Evolutionary conservation across 2,329 filamentous ascomycete species (phyloP), one percentile per base, ranked within the genome.

Genomic region (Stachybotrys echinatus): DNA sequence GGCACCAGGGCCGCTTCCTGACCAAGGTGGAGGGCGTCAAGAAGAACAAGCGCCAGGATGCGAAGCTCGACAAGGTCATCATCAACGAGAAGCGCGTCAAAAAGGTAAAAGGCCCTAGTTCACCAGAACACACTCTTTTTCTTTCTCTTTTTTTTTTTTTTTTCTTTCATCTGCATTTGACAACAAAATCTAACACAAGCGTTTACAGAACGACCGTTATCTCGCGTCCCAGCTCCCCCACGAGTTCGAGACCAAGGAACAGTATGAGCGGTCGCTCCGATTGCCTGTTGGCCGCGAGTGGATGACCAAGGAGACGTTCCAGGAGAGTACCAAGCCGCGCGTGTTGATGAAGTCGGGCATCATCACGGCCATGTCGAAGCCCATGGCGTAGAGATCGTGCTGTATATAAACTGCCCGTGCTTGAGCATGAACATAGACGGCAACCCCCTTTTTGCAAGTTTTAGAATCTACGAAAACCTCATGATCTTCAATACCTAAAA

Each of bases 231-330:
- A 84, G 60, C 75, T 99, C 47, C 94, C 94, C 46, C 89, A 95
- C 70, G 85, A 85, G n/a, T 97, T 91, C 68, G 92, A 96, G 75
- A 89, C 81, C 23, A 80, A 79, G 58, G 80, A 88, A 63, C 91
- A 96, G 74, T 97, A 97, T 71, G 94, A 99, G 75, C 77, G 92
- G 47, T 88, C 87, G 55, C 74, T 97, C 51, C 79, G 92, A 42
- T 72, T 96, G 57, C 94, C 94, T 2, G 83, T 97, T 53, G 94
- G 94, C 2, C 89, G 88, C 17, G 92, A 99, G 70, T 99, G 92
- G 92, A 84, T 85, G 58, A 97, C 92, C n/a, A 96, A 96, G 80
- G 84, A 90, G 74, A 90, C 88, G 14, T 94, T 94, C 79, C 92
- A 97, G 75, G 83, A 87, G 59, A 82, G 82, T 53, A 95, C 88